Evolutionary conservation across 2,329 filamentous ascomycete species (phyloP).

Genomic region (Chaetomium sp.): DNA sequence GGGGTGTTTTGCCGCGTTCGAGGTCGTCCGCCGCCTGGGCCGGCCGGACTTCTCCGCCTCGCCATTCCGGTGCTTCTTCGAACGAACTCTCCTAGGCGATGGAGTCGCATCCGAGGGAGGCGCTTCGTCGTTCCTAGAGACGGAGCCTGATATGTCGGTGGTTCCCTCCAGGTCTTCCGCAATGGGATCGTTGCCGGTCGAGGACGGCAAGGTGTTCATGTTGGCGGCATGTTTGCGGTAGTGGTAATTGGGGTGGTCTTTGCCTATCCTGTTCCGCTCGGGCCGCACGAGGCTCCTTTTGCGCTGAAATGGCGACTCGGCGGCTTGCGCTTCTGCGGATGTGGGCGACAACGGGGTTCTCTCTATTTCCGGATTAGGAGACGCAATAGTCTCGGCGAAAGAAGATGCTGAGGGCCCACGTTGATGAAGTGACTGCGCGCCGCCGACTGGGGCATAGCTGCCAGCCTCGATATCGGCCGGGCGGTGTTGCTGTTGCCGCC

Average conservation of each 20-base stretch:
- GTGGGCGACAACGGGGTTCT: conserved; percentile 48
- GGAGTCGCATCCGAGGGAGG: conserved; percentile 39
- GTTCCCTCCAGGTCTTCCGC: conserved; percentile 68
- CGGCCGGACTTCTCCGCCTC: conserved; percentile 35
- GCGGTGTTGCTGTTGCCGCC: conserved; percentile 51
- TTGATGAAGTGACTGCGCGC: conserved; percentile 39
- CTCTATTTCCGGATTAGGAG: conserved; percentile 51
- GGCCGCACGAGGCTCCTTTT: conserved; percentile 88
- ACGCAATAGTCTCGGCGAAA: conserved; percentile 50
- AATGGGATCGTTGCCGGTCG: conserved; percentile 86
- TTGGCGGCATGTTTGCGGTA: conserved; percentile 92
- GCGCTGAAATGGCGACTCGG: conserved; percentile 43
- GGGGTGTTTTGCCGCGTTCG: conserved; percentile 44
- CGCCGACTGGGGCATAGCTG: conserved; percentile 40
- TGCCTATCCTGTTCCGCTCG: conserved; percentile 78
- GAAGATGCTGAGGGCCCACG: conserved; percentile 53
- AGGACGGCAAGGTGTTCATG: conserved; percentile 84
- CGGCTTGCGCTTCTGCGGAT: conserved; percentile 28
- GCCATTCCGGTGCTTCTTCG: conserved; percentile 29
- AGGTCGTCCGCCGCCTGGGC: conserved; percentile 28
- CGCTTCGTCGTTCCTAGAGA: conserved; percentile 36
- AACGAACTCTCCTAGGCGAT: conserved; percentile 29
- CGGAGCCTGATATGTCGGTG: conserved; percentile 46
- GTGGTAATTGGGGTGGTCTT: conserved; percentile 88
- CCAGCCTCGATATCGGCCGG: conserved; percentile 66